These are phyloP conservation scores for Oleoguttula mirabilis DNA, from an alignment of 495 filamentous ascomycete species.

Conservation along the genomic window DNA sequence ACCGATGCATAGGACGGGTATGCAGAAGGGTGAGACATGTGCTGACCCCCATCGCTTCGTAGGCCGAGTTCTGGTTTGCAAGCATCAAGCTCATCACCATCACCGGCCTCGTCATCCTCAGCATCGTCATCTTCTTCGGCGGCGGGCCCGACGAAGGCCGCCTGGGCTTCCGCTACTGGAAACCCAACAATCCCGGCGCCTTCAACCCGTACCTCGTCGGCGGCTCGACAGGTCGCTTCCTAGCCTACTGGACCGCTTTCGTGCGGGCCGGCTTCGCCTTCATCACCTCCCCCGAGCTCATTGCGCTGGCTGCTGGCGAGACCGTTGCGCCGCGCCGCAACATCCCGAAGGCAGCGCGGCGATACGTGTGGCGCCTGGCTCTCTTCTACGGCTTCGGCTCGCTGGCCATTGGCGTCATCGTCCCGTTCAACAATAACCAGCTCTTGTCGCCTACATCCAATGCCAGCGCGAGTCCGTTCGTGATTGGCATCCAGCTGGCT, in stretches of 20 bases:
- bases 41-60: too few species aligned
- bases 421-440: constrained; percentile 26
- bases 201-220: constrained; percentile 23
- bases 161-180: constrained; percentile 63
- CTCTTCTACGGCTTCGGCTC: constrained; percentile 64
- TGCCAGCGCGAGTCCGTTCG: constrained; percentile 56
- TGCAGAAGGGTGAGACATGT: neutral
- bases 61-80: constrained; percentile 34
- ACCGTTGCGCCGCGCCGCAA: constrained; percentile 65
- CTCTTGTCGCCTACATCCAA: constrained; percentile 37
- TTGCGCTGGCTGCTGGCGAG: constrained; percentile 68
- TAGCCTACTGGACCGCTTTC: constrained; percentile 26
- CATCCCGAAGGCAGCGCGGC: constrained; percentile 63
- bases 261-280: constrained; percentile 35
- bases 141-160: constrained; percentile 49
- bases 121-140: constrained; percentile 52
- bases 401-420: constrained; percentile 46
- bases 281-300: constrained; percentile 46
- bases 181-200: constrained; percentile 27
- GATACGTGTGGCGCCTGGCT: constrained; percentile 74
- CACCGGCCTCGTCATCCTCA: constrained; percentile 12
- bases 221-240: constrained; percentile 26
- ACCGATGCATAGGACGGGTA: neutral
- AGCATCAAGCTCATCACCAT: constrained; percentile 31
- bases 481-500: constrained; percentile 49